Evolutionary conservation across 2,329 filamentous ascomycete genomes (phyloP).

Genomic region (Piedraia hortae): DNA sequence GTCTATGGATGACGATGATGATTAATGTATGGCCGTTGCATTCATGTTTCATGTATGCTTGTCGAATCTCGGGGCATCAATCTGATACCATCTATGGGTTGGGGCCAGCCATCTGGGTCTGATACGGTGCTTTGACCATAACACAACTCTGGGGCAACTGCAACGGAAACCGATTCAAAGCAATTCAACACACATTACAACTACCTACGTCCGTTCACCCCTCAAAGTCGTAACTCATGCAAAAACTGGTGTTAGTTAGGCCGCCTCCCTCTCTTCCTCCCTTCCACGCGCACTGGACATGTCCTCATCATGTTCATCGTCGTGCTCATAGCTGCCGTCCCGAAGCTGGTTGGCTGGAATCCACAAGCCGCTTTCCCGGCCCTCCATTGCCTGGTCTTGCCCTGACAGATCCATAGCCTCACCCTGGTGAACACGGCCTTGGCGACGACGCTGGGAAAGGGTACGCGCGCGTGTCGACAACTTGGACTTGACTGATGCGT

Average conservation of each 20-base stretch:
- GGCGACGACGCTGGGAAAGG: conserved; percentile 49
- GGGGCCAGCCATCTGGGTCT: too few species aligned
- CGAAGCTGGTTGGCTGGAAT: conserved; percentile 41
- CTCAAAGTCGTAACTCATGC: too few species aligned
- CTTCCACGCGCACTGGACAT: conserved; percentile 20
- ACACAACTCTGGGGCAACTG: too few species aligned
- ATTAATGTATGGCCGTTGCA: conserved; percentile 3
- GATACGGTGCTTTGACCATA: too few species aligned
- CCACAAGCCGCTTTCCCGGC: conserved; percentile 52
- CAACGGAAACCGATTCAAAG: too few species aligned
- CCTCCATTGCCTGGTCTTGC: conserved; percentile 45
- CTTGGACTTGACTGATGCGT: conserved; percentile 65
- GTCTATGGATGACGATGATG: conserved; percentile 10
- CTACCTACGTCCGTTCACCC: too few species aligned
- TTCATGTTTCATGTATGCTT: too few species aligned
- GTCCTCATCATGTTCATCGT: conserved; percentile 12
- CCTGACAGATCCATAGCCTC: conserved; percentile 59
- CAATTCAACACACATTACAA: too few species aligned
- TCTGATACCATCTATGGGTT: too few species aligned
- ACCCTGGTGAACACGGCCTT: conserved; percentile 15
- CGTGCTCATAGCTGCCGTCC: conserved; percentile 38
- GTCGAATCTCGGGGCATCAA: too few species aligned
- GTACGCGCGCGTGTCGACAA: conserved; percentile 70
- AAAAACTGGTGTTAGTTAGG: too few species aligned
- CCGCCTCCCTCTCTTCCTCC: conserved; percentile 23